phyloP scores from a whole-genome alignment of 495 filamentous ascomycete species.

The Podospora tetraspora region DNA sequence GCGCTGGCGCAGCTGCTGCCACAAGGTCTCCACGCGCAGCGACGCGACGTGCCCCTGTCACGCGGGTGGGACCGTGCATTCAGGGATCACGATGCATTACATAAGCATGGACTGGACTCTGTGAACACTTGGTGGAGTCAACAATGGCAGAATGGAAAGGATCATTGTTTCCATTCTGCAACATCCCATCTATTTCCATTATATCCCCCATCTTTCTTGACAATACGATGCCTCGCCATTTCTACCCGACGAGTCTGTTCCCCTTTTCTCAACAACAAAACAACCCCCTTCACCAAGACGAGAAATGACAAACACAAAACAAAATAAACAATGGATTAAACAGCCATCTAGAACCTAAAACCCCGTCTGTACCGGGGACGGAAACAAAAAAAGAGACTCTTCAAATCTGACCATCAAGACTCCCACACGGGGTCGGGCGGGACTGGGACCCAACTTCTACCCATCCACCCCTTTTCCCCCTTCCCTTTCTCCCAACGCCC shows the following conservation, averaged over 20 bases:
- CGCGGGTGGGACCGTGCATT: slow-evolving; percentile 1
- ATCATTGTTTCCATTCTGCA: background rate
- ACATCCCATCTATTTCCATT: no score
- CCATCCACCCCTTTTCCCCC: background rate
- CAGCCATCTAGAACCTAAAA: background rate
- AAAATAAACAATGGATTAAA: background rate
- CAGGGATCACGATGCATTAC: background rate
- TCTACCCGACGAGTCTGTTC: background rate
- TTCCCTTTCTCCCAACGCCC: background rate
- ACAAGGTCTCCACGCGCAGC: slow-evolving; percentile 1
- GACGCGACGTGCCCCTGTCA: slow-evolving; percentile 4
- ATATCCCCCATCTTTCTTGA: background rate
- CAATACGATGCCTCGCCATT: background rate
- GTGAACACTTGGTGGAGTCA: background rate
- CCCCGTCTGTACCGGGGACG: background rate
- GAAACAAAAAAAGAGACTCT: background rate
- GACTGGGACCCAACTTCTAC: background rate
- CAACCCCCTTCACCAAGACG: background rate
- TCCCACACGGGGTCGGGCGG: background rate
- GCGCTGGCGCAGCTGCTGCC: no score
- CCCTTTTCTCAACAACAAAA: background rate
- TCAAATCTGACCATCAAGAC: background rate
- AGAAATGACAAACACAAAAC: background rate
- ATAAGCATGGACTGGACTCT: background rate
- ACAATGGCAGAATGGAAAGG: background rate